Base-by-base conservation (phyloP, 2,329 filamentous ascomycete species). In the Talaromyces piceae region DNA sequence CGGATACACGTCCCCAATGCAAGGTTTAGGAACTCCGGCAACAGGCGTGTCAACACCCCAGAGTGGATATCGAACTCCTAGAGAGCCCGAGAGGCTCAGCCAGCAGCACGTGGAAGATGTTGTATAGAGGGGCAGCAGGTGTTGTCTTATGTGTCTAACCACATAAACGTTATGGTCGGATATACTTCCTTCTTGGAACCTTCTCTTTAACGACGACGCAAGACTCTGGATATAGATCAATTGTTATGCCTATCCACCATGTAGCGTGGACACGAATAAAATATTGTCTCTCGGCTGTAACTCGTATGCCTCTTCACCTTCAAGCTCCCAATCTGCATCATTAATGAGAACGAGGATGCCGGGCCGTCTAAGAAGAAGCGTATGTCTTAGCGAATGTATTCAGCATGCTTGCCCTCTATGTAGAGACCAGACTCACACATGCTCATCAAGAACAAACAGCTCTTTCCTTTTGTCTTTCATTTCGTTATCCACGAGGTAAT, bases 281-380 rank as follows among this genome's bases (percentile, higher is more conserved):
- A 98, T 87, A 65, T 87, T 91, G 73, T 98, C 93, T 53, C 83
- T 80, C 55, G 76, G 71, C 70, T 91, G 83, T 52, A 98, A 73
- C 70, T 90, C 84, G 66, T 97, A 97, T 58, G 83, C 79, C 65
- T 93, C 90, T 71, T 97, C 91, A 16, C 91, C 93, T 71, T 97
- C 93, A 11, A 98, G 80, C 69, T 97, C 93, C 93, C 93, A 98
- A 68, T 98, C 93, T 23, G 90, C 88, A 61, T 98, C 93, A 66
- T 98, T 98, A 69, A 98, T 95, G 52, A 98, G 78, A 25, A 96
- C 91, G 41, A 98, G 80, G 67, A 98, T 95, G 2, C 93, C 93
- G 4, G 93, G 93, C 49, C 93, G 90, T 54, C 91, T 97, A 51
- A 23, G n/a, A 51, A 23, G n/a, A 3, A 5, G 20, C 20, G 33